These are phyloP conservation scores for Microdochium nivale DNA, from an alignment of 2,329 filamentous ascomycete species.

Conservation along the genomic window DNA sequence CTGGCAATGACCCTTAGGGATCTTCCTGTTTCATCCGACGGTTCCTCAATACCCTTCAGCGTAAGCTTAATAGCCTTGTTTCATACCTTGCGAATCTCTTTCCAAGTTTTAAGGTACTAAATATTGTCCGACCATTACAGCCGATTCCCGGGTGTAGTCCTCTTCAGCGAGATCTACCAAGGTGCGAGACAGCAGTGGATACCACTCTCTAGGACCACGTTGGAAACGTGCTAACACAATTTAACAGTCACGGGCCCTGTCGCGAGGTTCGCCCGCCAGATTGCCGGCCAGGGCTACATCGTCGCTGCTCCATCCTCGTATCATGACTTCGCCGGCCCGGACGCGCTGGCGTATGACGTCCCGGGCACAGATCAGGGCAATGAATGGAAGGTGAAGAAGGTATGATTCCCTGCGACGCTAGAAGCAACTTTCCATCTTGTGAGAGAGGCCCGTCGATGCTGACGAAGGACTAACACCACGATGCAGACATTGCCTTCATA, in stretches of 20 bases:
- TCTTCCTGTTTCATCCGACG: constrained; percentile 81
- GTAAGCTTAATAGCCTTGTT: constrained; percentile 30
- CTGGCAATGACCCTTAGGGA: too few relatives aligned
- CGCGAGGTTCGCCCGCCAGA: constrained; percentile 80
- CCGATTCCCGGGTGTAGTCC: constrained; percentile 72
- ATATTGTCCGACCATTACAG: constrained; percentile 22
- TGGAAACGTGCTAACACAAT: constrained; percentile 6
- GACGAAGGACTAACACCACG: background rate
- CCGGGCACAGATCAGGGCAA: constrained; percentile 86
- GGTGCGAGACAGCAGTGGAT: constrained; percentile 40
- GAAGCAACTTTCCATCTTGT: constrained; percentile 3
- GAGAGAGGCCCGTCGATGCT: background rate
- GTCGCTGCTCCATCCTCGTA: constrained; percentile 86
- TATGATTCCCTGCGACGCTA: constrained; percentile 18
- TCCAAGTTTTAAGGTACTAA: background rate
- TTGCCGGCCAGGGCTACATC: constrained; percentile 88
- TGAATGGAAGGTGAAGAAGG: constrained; percentile 75
- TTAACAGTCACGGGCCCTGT: constrained; percentile 77
- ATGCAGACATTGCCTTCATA: constrained; percentile 71
- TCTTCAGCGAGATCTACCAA: constrained; percentile 96
- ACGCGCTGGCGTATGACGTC: constrained; percentile 75
- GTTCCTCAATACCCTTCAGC: constrained; percentile 82
- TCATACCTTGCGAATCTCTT: background rate
- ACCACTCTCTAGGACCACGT: constrained; percentile 1
- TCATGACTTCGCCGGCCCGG: constrained; percentile 84